phyloP scores from a whole-genome alignment of 805 yeast species.

The Starmerella stigmatis region DNA sequence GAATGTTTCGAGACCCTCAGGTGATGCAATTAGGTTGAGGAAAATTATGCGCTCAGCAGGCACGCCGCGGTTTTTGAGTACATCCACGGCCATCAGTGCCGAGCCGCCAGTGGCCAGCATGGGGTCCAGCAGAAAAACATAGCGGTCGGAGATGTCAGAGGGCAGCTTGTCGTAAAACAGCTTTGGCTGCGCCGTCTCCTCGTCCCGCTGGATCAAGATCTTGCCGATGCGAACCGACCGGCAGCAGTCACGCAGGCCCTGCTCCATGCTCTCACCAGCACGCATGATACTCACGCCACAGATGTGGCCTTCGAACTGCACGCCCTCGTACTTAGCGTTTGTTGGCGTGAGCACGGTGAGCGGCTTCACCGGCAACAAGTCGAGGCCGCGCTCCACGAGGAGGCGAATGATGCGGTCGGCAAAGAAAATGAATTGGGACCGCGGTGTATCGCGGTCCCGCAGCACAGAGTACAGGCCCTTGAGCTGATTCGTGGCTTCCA shows the following conservation, averaged over 20 bases:
- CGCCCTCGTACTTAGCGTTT: slow-evolving; percentile 61
- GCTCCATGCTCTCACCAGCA: slow-evolving; percentile 99
- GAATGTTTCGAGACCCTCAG: slow-evolving; percentile 82
- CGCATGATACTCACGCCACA: slow-evolving; percentile 97
- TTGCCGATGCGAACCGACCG: slow-evolving; percentile 94
- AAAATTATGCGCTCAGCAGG: slow-evolving; percentile 78
- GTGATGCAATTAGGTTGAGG: slow-evolving; percentile 83
- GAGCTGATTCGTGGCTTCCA: slow-evolving; percentile 85
- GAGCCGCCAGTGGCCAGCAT: slow-evolving; percentile 99
- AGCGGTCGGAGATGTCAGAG: slow-evolving; percentile 77
- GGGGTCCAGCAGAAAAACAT: slow-evolving; percentile 86
- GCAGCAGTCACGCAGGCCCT: slow-evolving; percentile 94
- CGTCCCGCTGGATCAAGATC: slow-evolving; percentile 93
- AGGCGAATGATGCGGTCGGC: slow-evolving; percentile 89
- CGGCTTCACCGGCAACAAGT: slow-evolving; percentile 80
- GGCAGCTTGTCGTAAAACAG: slow-evolving; percentile 90
- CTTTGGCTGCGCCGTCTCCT: slow-evolving; percentile 90
- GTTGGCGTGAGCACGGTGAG: slow-evolving; percentile 64
- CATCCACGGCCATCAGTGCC: slow-evolving; percentile 94
- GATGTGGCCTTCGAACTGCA: slow-evolving; percentile 76
- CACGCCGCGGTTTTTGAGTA: slow-evolving; percentile 76
- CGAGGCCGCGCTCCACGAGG: slow-evolving; percentile 89
- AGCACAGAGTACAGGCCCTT: slow-evolving; percentile 80
- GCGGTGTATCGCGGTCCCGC: slow-evolving; percentile 64
- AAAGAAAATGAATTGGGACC: slow-evolving; percentile 91